A percentile compares a stretch with the other conserved stretches of the same genome.
Conservation (phyloP, 352 stramenopile species). For the Aphanomyces invadans region DNA sequence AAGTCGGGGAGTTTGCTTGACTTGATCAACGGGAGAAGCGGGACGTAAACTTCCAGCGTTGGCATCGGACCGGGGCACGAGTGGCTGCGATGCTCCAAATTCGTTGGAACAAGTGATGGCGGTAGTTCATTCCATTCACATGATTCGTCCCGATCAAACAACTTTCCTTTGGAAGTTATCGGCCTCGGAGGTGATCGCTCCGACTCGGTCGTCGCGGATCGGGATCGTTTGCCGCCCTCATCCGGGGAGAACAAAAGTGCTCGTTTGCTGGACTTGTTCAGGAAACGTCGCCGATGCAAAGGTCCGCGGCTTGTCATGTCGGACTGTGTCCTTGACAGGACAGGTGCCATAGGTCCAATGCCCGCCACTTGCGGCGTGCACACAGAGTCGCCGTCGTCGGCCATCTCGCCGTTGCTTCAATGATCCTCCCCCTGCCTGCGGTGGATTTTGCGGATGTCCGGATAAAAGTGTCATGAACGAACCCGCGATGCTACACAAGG, state of each 20-base stretch:
- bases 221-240: neutral
- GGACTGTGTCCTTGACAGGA: neutral
- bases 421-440: neutral
- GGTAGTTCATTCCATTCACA: neutral
- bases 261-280: conserved; percentile 9
- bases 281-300: neutral
- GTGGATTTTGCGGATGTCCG: neutral
- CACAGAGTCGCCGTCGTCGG: neutral
- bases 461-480: too few relatives aligned
- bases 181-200: neutral
- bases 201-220: neutral
- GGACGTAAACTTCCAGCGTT: conserved; percentile 5
- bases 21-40: conserved; percentile 42
- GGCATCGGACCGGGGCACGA: neutral
- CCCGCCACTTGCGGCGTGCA: conserved; percentile 6
- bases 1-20: conserved; percentile 49
- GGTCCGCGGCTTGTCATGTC: neutral
- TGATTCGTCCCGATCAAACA: neutral
- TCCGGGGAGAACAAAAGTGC: conserved; percentile 10
- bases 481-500: too few relatives aligned
- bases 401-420: neutral
- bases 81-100: neutral
- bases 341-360: neutral
- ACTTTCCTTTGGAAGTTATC: neutral
- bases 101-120: neutral